Evolutionary conservation across 1,284 basidiomycete species (phyloP).

Genomic region (Tremellales sp.): DNA sequence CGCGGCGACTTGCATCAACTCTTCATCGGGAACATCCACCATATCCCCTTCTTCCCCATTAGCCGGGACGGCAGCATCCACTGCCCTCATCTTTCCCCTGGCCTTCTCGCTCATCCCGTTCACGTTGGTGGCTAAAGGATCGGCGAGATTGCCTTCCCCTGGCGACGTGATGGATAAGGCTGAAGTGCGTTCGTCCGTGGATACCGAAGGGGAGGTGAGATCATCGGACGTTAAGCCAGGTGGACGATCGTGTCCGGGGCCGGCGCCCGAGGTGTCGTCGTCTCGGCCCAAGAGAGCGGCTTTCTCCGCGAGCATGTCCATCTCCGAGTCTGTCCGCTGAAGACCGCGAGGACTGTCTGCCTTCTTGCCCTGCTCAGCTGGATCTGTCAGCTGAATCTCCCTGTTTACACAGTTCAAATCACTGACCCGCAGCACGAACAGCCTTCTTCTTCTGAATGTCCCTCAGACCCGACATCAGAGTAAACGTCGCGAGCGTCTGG

Average conservation of each 20-base stretch:
- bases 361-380: slow-evolving; percentile 9
- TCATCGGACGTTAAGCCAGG: not conserved
- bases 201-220: not conserved
- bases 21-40: slow-evolving; percentile 54
- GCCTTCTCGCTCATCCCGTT: slow-evolving; percentile 67
- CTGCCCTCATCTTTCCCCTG: slow-evolving; percentile 73
- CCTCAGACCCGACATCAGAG: slow-evolving; percentile 71
- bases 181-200: not conserved
- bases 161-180: slow-evolving; percentile 20
- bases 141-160: slow-evolving; percentile 14
- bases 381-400: too few species aligned
- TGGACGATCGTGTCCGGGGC: not conserved
- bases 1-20: slow-evolving; percentile 61
- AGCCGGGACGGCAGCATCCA: slow-evolving; percentile 45
- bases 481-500: slow-evolving; percentile 83
- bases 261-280: slow-evolving; percentile 13
- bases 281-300: slow-evolving; percentile 37
- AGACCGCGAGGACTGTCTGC: slow-evolving; percentile 13
- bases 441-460: slow-evolving; percentile 73
- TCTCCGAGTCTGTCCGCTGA: slow-evolving; percentile 37
- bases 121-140: slow-evolving; percentile 29
- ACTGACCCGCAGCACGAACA: slow-evolving; percentile 60
- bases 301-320: slow-evolving; percentile 45
- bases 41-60: slow-evolving; percentile 1
- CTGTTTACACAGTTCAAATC: too few species aligned